phyloP scores from a whole-genome alignment of 2,329 filamentous ascomycete species.

The Amylocarpus encephaloides region DNA sequence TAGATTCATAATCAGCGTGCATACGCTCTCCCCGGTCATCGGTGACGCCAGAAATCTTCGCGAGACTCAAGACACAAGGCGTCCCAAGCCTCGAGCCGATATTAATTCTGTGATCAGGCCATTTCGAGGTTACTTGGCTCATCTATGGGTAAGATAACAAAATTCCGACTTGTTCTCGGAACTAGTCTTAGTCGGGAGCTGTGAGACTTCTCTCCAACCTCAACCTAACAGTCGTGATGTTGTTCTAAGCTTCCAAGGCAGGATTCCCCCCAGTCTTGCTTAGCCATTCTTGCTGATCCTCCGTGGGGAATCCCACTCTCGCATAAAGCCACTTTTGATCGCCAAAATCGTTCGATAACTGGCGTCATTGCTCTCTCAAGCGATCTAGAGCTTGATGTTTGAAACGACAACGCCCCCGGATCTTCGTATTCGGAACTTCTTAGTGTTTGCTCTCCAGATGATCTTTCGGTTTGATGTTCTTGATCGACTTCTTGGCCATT shows the following conservation, averaged over 20 bases:
- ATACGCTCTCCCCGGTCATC: conserved; percentile 5
- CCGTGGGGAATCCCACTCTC: not conserved
- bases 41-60: not conserved
- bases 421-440: not conserved
- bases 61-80: not conserved
- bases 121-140: not conserved
- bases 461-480: not conserved
- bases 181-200: not conserved
- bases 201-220: not conserved
- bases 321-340: not conserved
- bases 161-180: not conserved
- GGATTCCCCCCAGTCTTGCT: not conserved
- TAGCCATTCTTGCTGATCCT: not conserved
- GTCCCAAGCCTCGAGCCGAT: too few species aligned
- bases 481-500: too few species aligned
- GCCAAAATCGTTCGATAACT: not conserved
- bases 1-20: conserved; percentile 16
- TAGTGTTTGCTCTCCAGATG: not conserved
- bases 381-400: not conserved
- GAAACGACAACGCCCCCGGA: not conserved
- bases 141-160: not conserved
- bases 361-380: not conserved
- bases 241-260: not conserved
- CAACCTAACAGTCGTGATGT: too few species aligned
- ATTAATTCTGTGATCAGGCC: not conserved